phyloP scores from a whole-genome alignment of 495 filamentous ascomycete genomes.

The Aspergillus nidulans region DNA sequence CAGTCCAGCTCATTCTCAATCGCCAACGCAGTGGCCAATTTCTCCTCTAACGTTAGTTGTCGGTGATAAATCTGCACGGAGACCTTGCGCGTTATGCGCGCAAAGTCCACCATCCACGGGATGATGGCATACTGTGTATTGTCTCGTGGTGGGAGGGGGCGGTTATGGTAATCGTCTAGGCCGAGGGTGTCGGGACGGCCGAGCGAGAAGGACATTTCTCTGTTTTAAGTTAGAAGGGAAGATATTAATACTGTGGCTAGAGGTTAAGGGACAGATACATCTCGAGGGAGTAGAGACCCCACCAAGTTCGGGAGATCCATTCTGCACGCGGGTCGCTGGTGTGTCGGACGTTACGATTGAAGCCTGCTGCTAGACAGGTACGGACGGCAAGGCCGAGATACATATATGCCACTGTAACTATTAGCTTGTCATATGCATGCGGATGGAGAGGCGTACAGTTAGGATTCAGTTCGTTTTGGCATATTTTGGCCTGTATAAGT shows the following conservation, averaged over 20 bases:
- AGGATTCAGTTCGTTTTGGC: conserved; percentile 41
- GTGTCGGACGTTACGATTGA: conserved; percentile 33
- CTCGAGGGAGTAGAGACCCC: conserved; percentile 40
- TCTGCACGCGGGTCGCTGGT: conserved; percentile 32
- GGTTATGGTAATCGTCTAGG: conserved; percentile 43
- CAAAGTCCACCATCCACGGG: conserved; percentile 41
- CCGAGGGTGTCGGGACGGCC: conserved; percentile 40
- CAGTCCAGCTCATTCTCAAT: conserved; percentile 35
- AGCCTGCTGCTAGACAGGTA: conserved; percentile 39
- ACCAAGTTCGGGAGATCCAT: conserved; percentile 43
- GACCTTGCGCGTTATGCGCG: conserved; percentile 36
- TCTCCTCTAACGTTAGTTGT: conserved; percentile 35
- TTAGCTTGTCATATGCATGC: not conserved
- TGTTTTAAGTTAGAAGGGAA: conserved; percentile 9
- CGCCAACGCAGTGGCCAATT: conserved; percentile 32
- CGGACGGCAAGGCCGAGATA: conserved; percentile 39
- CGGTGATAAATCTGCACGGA: conserved; percentile 43
- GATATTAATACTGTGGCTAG: not conserved
- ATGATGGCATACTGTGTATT: conserved; percentile 39
- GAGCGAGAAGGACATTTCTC: conserved; percentile 41
- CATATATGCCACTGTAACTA: conserved; percentile 39
- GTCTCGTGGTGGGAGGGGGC: conserved; percentile 34
- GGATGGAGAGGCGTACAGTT: conserved; percentile 23
- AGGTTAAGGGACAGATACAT: conserved; percentile 22
- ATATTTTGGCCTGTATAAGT: conserved; percentile 33